Conservation (phyloP, 352 stramenopile species). For the Phytophthora pisi region DNA sequence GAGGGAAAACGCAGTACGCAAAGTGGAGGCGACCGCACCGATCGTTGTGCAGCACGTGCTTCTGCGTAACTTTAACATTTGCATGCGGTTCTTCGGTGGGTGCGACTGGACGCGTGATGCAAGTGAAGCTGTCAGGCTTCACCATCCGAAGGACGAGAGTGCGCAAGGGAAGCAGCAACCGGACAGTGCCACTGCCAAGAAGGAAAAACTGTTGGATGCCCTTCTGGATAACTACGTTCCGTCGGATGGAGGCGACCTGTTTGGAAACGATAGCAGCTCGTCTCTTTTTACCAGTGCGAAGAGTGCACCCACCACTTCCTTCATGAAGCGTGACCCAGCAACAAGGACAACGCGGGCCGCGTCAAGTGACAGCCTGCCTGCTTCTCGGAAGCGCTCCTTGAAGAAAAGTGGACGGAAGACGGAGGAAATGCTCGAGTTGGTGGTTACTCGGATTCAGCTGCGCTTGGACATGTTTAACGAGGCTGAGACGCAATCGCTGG, state of each 20-base stretch:
- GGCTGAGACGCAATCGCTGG: slow-evolving; percentile 70
- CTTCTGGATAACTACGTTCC: slow-evolving; percentile 88
- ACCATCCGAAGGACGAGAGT: slow-evolving; percentile 14
- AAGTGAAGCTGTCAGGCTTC: slow-evolving; percentile 44
- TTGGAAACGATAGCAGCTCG: slow-evolving; percentile 42
- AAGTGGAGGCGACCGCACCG: slow-evolving; percentile 49
- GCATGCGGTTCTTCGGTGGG: slow-evolving; percentile 88
- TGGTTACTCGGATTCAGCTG: slow-evolving; percentile 82
- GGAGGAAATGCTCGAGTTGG: slow-evolving; percentile 89
- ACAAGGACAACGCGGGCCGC: slow-evolving; percentile 29
- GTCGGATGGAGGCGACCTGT: slow-evolving; percentile 56
- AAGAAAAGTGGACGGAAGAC: slow-evolving; percentile 88
- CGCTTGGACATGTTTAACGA: slow-evolving; percentile 87
- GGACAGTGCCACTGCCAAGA: slow-evolving; percentile 34
- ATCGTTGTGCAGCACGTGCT: slow-evolving; percentile 84
- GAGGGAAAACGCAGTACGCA: slow-evolving; percentile 60
- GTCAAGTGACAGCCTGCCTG: slow-evolving; percentile 22
- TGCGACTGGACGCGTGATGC: slow-evolving; percentile 78
- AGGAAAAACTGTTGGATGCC: slow-evolving; percentile 81
- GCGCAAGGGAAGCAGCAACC: slow-evolving; percentile 5
- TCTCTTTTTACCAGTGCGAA: slow-evolving; percentile 50
- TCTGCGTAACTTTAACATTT: slow-evolving; percentile 87
- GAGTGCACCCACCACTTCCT: slow-evolving; percentile 42
- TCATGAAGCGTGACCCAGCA: slow-evolving; percentile 39
- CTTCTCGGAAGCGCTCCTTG: slow-evolving; percentile 59